Percentiles rank a stretch among this genome's conserved stretches.
Evolutionary conservation across 2,329 filamentous ascomycete genomes (phyloP).

Genomic region (Orbilia javanica): DNA sequence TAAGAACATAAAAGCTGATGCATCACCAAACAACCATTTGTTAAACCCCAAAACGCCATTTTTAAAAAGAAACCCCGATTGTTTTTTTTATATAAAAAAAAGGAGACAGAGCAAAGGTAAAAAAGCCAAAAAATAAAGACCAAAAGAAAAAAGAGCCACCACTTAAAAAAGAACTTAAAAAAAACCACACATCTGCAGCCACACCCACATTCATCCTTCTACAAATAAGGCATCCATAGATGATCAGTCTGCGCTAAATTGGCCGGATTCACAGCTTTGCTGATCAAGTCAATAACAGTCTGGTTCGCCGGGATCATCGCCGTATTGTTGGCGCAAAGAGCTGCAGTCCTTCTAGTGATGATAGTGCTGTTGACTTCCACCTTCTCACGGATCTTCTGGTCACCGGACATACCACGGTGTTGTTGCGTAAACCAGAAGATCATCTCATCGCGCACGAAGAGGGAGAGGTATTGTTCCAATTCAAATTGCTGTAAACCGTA

Average conservation of each 20-base stretch:
- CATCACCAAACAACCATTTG: constrained; percentile 5
- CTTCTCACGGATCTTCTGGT: constrained; percentile 79
- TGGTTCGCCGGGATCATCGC: constrained; percentile 93
- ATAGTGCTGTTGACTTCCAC: constrained; percentile 89
- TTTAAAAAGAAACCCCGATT: constrained; percentile 10
- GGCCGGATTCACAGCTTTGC: constrained; percentile 91
- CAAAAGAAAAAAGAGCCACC: not conserved
- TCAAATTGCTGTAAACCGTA: constrained; percentile 70
- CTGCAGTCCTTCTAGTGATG: constrained; percentile 90
- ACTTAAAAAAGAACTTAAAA: not conserved
- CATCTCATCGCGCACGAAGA: constrained; percentile 98
- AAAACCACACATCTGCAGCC: not conserved
- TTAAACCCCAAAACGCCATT: not conserved
- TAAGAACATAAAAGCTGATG: not conserved
- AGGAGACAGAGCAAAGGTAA: not conserved
- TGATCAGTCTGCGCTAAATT: constrained; percentile 89
- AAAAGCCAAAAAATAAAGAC: not conserved
- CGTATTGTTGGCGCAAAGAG: constrained; percentile 80
- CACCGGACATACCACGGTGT: constrained; percentile 72
- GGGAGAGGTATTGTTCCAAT: constrained; percentile 91
- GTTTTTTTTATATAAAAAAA: too few relatives aligned
- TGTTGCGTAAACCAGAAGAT: constrained; percentile 93
- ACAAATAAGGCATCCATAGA: constrained; percentile 97
- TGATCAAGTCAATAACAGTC: constrained; percentile 93
- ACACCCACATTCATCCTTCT: constrained; percentile 57